Evolutionary conservation across 1,284 basidiomycete species (phyloP).

Genomic region (Tylopilus sp.): DNA sequence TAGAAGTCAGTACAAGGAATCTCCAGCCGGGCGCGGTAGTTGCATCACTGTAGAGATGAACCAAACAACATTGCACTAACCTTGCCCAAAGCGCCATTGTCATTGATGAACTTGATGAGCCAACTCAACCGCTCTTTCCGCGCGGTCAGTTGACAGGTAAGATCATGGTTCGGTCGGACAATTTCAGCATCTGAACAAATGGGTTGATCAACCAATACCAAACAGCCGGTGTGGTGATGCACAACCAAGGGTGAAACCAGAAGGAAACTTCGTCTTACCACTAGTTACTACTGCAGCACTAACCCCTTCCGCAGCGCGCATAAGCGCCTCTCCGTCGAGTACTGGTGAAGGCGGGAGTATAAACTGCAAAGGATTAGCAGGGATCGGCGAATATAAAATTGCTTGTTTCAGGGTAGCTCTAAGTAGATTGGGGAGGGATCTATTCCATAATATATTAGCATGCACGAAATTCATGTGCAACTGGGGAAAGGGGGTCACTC

Average conservation of each 20-base stretch:
- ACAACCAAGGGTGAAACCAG: neutral
- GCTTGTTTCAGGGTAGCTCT: conserved; percentile 87
- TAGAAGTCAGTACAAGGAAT: conserved; percentile 7
- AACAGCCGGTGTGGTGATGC: neutral
- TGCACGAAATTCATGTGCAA: conserved; percentile 36
- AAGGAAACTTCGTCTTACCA: conserved; percentile 40
- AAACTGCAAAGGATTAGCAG: conserved; percentile 81
- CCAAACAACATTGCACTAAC: conserved; percentile 39
- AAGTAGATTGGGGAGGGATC: conserved; percentile 65
- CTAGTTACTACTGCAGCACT: conserved; percentile 75
- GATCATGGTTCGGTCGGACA: conserved; percentile 75
- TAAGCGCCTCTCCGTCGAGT: conserved; percentile 76
- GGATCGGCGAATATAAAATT: conserved; percentile 58
- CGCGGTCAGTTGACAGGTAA: conserved; percentile 76
- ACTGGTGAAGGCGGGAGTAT: conserved; percentile 68
- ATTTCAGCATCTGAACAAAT: conserved; percentile 63
- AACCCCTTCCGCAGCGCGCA: conserved; percentile 76
- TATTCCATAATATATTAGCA: conserved; percentile 40
- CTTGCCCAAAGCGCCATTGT: conserved; percentile 76
- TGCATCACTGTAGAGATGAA: neutral
- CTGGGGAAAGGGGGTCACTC: conserved; percentile 27
- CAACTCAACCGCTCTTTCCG: conserved; percentile 76
- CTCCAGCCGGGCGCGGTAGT: neutral
- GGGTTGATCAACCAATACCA: neutral
- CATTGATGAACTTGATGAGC: conserved; percentile 85